Evolutionary conservation across 2,329 filamentous ascomycete species (phyloP).

Genomic region (Stemphylium beticola): DNA sequence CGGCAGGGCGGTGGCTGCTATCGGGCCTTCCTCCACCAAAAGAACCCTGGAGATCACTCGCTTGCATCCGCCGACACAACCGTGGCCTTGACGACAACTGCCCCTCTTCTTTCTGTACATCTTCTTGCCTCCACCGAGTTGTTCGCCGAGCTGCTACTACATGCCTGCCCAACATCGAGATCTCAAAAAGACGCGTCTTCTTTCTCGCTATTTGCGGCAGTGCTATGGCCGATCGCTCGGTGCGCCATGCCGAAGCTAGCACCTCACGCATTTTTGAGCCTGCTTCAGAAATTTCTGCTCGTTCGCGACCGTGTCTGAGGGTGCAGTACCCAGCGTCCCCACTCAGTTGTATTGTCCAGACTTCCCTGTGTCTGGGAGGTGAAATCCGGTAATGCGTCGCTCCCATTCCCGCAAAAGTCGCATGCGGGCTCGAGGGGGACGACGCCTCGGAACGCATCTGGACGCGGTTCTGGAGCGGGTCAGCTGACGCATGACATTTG

Average conservation of each 20-base stretch:
- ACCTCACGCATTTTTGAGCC: neutral
- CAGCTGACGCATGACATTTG: slow-evolving; percentile 9
- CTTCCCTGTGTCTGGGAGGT: neutral
- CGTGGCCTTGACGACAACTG: neutral
- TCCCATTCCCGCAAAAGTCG: slow-evolving; percentile 7
- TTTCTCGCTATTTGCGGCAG: neutral
- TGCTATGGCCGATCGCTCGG: slow-evolving; percentile 3
- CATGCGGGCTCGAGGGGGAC: neutral
- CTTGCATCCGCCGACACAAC: slow-evolving; percentile 5
- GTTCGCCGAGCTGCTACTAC: no score
- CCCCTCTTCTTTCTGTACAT: slow-evolving; percentile 1
- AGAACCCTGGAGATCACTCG: slow-evolving; percentile 1
- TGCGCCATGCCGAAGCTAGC: slow-evolving; percentile 12
- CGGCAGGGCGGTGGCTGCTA: slow-evolving; percentile 5
- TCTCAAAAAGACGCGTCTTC: no score
- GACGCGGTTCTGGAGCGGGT: neutral
- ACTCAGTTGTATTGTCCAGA: neutral
- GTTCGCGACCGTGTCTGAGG: neutral
- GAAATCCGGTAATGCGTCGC: slow-evolving; percentile 1
- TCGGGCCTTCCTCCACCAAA: slow-evolving; percentile 9
- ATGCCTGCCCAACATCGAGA: neutral
- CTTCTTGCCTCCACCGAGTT: neutral
- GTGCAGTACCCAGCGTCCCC: slow-evolving; percentile 4
- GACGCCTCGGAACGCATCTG: neutral
- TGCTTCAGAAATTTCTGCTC: slow-evolving; percentile 8